Conservation (phyloP, 495 filamentous ascomycete species). For the Margaritispora aquatica region DNA sequence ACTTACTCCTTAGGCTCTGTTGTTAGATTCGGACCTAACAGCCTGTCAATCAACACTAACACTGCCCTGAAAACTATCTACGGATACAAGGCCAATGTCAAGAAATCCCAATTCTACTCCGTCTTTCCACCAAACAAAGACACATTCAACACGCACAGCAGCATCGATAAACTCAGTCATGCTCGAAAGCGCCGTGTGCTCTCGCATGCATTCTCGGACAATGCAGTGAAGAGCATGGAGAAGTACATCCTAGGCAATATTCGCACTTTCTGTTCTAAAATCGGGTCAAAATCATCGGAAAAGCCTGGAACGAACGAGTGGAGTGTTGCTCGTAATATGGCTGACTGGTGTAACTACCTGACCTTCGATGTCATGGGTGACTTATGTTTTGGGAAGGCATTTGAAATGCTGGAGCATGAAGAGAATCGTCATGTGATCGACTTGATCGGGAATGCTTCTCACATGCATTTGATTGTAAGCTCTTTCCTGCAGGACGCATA, state of each 20-base stretch:
- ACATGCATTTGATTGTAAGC: slow-evolving; percentile 50
- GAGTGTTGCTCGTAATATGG: slow-evolving; percentile 43
- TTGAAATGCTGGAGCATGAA: slow-evolving; percentile 59
- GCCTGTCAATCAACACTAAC: slow-evolving; percentile 50
- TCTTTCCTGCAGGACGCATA: neutral
- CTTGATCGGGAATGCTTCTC: slow-evolving; percentile 48
- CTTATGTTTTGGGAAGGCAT: slow-evolving; percentile 63
- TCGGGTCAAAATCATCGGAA: slow-evolving; percentile 29
- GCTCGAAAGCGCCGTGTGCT: slow-evolving; percentile 59
- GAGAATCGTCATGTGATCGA: slow-evolving; percentile 53
- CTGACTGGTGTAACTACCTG: slow-evolving; percentile 59
- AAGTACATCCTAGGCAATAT: slow-evolving; percentile 49
- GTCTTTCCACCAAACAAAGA: slow-evolving; percentile 50
- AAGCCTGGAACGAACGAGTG: slow-evolving; percentile 30
- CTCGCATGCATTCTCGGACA: slow-evolving; percentile 55
- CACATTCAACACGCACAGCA: slow-evolving; percentile 52
- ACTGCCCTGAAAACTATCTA: slow-evolving; percentile 56
- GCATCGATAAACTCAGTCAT: slow-evolving; percentile 52
- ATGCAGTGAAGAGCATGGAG: slow-evolving; percentile 50
- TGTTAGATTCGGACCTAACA: slow-evolving; percentile 57
- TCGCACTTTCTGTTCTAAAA: slow-evolving; percentile 41
- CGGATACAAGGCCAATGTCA: slow-evolving; percentile 52
- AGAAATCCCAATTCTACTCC: slow-evolving; percentile 58
- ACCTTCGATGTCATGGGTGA: slow-evolving; percentile 71
- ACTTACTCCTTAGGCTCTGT: neutral